Percentiles rank a stretch among this genome's conserved stretches.
Evolutionary conservation across 805 yeast genomes (phyloP).

Genomic region (Cephaloascus fragrans): DNA sequence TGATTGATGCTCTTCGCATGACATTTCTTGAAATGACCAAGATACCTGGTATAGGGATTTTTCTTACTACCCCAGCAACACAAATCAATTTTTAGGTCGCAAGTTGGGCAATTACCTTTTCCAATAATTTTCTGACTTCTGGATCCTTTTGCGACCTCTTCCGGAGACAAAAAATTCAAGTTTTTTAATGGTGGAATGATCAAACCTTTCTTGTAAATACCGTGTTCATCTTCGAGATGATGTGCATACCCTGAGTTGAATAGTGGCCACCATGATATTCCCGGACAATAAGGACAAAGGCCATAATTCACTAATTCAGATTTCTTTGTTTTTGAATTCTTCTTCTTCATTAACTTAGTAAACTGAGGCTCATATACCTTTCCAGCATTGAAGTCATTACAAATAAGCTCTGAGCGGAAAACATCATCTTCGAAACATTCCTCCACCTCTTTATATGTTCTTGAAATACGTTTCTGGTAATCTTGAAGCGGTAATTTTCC

Average conservation of each 20-base stretch:
- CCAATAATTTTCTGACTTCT: too few relatives aligned
- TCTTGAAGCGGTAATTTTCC: too few relatives aligned
- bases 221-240: neutral
- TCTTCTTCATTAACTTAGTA: neutral
- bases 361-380: neutral
- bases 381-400: too few relatives aligned
- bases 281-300: neutral
- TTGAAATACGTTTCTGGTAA: too few relatives aligned
- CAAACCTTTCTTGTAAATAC: neutral
- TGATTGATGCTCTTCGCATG: neutral
- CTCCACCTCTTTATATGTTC: too few relatives aligned
- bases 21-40: neutral
- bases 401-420: too few relatives aligned
- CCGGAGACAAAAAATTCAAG: neutral
- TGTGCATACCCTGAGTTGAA: neutral
- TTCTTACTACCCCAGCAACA: neutral
- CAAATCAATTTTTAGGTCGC: neutral
- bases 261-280: neutral
- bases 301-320: neutral
- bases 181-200: neutral
- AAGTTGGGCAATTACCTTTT: neutral
- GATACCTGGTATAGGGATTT: neutral
- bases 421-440: too few relatives aligned
- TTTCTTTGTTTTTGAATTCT: neutral
- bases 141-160: too few relatives aligned